Evolutionary conservation across 306 rosid genomes (phyloP).

Genomic region (Hylodesmum podocarpum): DNA sequence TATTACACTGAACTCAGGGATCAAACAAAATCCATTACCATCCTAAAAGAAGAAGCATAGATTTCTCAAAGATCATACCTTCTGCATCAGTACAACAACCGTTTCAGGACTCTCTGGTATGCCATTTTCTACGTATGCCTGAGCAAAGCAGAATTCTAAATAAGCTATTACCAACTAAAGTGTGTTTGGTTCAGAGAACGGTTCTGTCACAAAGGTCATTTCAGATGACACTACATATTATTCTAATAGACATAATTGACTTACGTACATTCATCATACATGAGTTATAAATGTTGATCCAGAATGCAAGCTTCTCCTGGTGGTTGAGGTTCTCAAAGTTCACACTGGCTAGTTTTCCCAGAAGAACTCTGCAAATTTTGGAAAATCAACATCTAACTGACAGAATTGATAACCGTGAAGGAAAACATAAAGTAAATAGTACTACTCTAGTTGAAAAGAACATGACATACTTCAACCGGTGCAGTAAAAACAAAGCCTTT

Average conservation of each 20-base stretch:
- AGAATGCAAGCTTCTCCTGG: slow-evolving; percentile 90
- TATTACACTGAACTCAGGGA: not conserved
- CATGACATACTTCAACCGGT: slow-evolving; percentile 71
- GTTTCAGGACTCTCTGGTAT: slow-evolving; percentile 72
- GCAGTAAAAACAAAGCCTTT: slow-evolving; percentile 63
- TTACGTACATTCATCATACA: slow-evolving; percentile 86
- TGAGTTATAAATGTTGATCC: slow-evolving; percentile 86
- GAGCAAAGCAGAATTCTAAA: slow-evolving; percentile 21
- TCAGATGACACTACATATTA: not conserved
- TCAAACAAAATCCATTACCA: not conserved
- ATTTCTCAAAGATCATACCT: slow-evolving; percentile 39
- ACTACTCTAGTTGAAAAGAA: not conserved
- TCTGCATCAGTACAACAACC: slow-evolving; percentile 63
- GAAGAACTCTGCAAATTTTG: slow-evolving; percentile 54
- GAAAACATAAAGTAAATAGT: not conserved
- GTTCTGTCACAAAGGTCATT: not conserved
- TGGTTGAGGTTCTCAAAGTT: slow-evolving; percentile 58
- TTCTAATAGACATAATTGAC: not conserved
- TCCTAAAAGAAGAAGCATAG: not conserved
- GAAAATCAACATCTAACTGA: slow-evolving; percentile 19
- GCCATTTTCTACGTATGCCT: slow-evolving; percentile 71
- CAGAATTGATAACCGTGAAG: not conserved
- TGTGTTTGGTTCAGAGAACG: not conserved
- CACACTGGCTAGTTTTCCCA: slow-evolving; percentile 67
- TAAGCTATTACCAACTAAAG: not conserved